These are phyloP conservation scores for Aethionema arabicum DNA, from an alignment of 345 rosid species.

Conservation along the genomic window DNA sequence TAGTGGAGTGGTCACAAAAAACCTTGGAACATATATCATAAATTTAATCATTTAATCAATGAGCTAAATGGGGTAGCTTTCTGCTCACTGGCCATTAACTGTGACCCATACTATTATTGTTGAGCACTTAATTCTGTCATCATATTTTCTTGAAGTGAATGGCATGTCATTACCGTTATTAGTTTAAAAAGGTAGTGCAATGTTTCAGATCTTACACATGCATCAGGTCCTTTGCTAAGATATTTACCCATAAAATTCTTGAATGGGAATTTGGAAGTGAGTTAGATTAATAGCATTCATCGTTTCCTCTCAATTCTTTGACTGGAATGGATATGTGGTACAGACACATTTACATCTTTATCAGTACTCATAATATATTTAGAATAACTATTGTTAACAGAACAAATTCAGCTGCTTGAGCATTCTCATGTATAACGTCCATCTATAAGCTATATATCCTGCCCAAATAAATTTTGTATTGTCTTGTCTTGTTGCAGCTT, in stretches of 20 bases:
- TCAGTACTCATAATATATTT: slow-evolving; percentile 17
- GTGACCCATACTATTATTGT: slow-evolving; percentile 3
- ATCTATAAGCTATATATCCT: background rate
- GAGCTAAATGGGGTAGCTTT: slow-evolving; percentile 22
- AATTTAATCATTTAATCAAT: slow-evolving; percentile 1
- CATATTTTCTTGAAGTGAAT: slow-evolving; percentile 14
- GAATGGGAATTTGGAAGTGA: slow-evolving; percentile 13
- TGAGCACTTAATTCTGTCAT: slow-evolving; percentile 13
- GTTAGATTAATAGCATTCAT: slow-evolving; percentile 13
- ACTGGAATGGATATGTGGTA: slow-evolving; percentile 16
- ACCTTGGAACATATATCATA: slow-evolving; percentile 20
- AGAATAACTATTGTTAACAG: background rate
- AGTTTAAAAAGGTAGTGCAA: slow-evolving; percentile 2
- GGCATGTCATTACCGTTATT: background rate
- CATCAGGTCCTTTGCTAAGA: slow-evolving; percentile 10
- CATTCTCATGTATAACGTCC: slow-evolving; percentile 15
- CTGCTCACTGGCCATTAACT: slow-evolving; percentile 19
- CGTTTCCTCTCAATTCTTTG: slow-evolving; percentile 8
- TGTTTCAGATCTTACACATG: slow-evolving; percentile 9
- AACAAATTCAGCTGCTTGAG: slow-evolving; percentile 16
- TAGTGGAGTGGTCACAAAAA: slow-evolving; percentile 16
- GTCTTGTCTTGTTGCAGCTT: slow-evolving; percentile 48
- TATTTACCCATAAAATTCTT: background rate
- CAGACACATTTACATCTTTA: background rate
- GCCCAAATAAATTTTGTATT: slow-evolving; percentile 1